These are phyloP conservation scores for Citrullus amarus DNA, from an alignment of 306 rosid genomes.

Conservation along the genomic window DNA sequence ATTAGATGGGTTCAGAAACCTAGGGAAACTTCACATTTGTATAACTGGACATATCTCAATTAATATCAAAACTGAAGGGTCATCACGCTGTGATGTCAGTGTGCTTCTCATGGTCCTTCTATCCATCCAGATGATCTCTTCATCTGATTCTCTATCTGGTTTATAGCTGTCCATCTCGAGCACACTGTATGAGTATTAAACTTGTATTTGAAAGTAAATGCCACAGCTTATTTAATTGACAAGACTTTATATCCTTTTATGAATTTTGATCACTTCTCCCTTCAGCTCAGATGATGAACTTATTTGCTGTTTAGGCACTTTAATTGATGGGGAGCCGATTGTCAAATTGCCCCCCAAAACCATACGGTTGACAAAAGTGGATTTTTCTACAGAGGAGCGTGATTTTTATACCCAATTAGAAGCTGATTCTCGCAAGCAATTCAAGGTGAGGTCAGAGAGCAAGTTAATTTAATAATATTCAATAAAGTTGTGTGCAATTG, in stretches of 20 bases:
- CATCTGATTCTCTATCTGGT: background rate
- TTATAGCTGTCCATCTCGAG: background rate
- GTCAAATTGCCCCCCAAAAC: conserved; percentile 78
- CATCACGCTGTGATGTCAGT: background rate
- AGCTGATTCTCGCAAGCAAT: conserved; percentile 77
- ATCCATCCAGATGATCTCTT: background rate
- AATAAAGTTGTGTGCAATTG: background rate
- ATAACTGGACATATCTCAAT: background rate
- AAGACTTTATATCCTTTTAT: background rate
- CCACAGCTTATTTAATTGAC: background rate
- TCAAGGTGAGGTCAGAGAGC: conserved; percentile 40
- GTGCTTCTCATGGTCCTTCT: background rate
- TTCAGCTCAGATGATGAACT: background rate
- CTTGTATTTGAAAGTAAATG: background rate
- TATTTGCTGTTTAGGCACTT: conserved; percentile 49
- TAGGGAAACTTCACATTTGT: background rate
- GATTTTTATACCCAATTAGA: conserved; percentile 86
- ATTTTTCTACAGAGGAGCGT: conserved; percentile 79
- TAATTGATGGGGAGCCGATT: conserved; percentile 85
- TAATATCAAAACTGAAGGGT: background rate
- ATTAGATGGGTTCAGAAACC: background rate
- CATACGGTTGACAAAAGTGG: conserved; percentile 51
- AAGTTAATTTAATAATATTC: background rate
- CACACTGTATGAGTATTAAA: background rate
- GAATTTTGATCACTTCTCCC: background rate